Evolutionary conservation across 192 early-diverging fungal genomes (phyloP), one percentile per base, ranked within the genome.

Genomic region (Gryganskiella cystojenkinii): DNA sequence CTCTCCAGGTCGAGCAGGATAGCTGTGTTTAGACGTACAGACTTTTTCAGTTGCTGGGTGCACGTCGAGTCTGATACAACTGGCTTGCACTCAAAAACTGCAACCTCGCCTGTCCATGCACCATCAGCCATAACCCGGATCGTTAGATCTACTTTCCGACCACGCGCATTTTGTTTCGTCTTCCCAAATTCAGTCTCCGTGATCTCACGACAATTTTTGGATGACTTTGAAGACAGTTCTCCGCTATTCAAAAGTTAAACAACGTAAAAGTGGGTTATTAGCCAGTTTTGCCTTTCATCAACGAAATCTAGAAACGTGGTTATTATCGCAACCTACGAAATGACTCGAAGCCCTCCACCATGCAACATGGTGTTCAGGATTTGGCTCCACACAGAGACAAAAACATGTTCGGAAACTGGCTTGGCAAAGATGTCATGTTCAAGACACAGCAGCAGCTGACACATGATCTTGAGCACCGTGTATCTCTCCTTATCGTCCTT

Each of bases 81-180:
- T 20, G 47, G 47, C 47, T 50, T 50, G 47, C 47, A 50, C 22
- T 50, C 47, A 19, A 50, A 50, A 50, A 50, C 47, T 50, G 19
- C 47, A 50, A 50, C 19, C 22, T 50, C 47, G 19, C 47, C 47
- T 50, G 47, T 50, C 47, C 47, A 50, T 50, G 47, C 47, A 50
- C 47, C 47, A 6, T 56, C 54, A 4, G 17, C 54, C 5, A 56
- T 7, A 30, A 34, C 54, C 7, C 30, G 54, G 54, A 56, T 56
- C 6, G 54, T 35, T 3, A 56, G 25, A 56, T 56, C 54, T 3
- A 56, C 54, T 15, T 56, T 56, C 11, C 54, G 54, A 34, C 30
- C 27, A n/a, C 19, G 7, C 11, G n/a, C 28, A 2, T 31, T 13
- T 33, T 1, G 30, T 5, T 10, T 35, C 27, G 9, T 34, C 54